Base-by-base conservation (phyloP, 2,329 filamentous ascomycete species). In the Colletotrichum brevisporum region DNA sequence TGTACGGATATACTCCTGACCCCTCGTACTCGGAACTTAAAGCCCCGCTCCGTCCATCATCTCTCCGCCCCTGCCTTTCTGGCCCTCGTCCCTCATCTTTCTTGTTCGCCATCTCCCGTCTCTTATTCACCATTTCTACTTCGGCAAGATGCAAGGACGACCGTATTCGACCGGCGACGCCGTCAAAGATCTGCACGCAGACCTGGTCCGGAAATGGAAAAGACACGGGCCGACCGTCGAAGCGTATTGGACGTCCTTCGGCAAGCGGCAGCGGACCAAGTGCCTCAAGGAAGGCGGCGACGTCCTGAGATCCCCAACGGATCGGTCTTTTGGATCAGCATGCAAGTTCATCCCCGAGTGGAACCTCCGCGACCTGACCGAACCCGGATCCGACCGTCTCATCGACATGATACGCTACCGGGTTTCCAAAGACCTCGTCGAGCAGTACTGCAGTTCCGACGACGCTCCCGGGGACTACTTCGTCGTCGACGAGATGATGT, bases 281-380 rank as follows among this genome's bases (percentile, higher is more conserved):
- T 80, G 78, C 57, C 69, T 84, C 57, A 79, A 76, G 51, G 79
- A 72, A 2, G 81, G 79, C 0, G 78, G 79, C 6, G 62, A 56
- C 10, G 77, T 84, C 3, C 74, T 84, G 18, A 77, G 78, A 62
- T 73, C 81, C 52, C 63, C 78, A 1, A 27, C 24, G 3, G 83
- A 85, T 59, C 27, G 31, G 2, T 77, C 78, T 0, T 15, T 83
- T 26, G 82, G 80, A 0, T 75, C 76, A n/a, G 73, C 80, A 16
- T 80, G 70, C 72, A 81, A 80, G n/a, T 52, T 84, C 2, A 71
- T 81, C 0, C 82, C 83, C 0, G 85, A 86, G 55, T 80, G 78
- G 77, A 85, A 86, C 64, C 63, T 86, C 1, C 76, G 73, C 8
- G 82, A 86, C 26, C 73, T 85, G 2, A 71, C 80, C 4, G 72